phyloP scores from a whole-genome alignment of 768 basidiomycete species.

The Leccinum barrowsii region DNA sequence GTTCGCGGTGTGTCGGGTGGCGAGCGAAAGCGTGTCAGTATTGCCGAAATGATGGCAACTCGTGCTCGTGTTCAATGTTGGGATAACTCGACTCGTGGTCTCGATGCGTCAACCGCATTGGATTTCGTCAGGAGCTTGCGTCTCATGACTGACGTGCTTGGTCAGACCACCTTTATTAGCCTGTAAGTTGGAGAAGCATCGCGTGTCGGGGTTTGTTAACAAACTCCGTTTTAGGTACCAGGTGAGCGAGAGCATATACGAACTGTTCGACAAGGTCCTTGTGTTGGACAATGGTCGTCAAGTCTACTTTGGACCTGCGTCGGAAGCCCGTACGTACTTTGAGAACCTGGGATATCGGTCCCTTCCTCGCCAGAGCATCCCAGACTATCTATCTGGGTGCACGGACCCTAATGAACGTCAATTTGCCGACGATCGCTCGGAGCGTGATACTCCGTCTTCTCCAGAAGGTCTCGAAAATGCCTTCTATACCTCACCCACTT shows the following conservation, averaged over 20 bases:
- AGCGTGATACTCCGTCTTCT: constrained; percentile 54
- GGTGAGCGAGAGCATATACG: constrained; percentile 75
- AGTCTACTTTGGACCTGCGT: constrained; percentile 75
- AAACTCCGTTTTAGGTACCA: constrained; percentile 49
- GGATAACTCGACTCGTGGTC: constrained; percentile 79
- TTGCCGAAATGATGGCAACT: constrained; percentile 84
- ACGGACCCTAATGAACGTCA: constrained; percentile 86
- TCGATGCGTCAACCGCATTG: constrained; percentile 84
- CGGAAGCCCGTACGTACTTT: constrained; percentile 77
- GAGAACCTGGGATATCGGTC: constrained; percentile 67
- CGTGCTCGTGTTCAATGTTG: constrained; percentile 78
- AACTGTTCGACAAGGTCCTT: constrained; percentile 84
- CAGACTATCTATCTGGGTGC: constrained; percentile 82
- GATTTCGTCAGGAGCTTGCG: constrained; percentile 81
- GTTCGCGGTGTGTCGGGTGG: constrained; percentile 80
- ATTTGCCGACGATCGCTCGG: constrained; percentile 60
- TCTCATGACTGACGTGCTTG: constrained; percentile 79
- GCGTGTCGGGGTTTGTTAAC: neutral
- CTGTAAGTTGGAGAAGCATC: constrained; percentile 40
- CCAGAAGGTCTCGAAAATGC: constrained; percentile 66
- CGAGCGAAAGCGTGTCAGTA: constrained; percentile 76
- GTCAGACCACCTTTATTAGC: constrained; percentile 77
- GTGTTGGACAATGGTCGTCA: constrained; percentile 78
- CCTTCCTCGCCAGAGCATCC: constrained; percentile 78
- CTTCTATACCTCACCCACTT: constrained; percentile 49